Conservation (phyloP, 768 basidiomycete genomes). For the Pholiota conissans region DNA sequence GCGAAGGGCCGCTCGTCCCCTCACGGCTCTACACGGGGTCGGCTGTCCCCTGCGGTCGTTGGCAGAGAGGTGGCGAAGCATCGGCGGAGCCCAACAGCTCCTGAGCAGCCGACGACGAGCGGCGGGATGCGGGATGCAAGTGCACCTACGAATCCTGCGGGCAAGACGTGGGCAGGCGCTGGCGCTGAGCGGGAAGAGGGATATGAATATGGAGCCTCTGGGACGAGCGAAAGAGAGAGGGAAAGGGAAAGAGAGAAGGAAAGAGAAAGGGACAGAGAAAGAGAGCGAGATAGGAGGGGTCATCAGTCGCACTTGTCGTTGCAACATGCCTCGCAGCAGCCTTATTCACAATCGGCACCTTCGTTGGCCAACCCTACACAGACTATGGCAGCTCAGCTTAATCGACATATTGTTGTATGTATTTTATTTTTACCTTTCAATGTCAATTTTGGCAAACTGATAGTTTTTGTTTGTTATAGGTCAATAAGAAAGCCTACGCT, state of each 20-base stretch:
- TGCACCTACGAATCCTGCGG: slow-evolving; percentile 21
- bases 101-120: slow-evolving; percentile 53
- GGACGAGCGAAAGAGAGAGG: slow-evolving; percentile 28
- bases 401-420: slow-evolving; percentile 44
- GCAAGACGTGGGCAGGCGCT: slow-evolving; percentile 42
- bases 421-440: not conserved
- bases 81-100: slow-evolving; percentile 69
- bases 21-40: slow-evolving; percentile 25
- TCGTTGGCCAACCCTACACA: slow-evolving; percentile 34
- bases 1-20: slow-evolving; percentile 27
- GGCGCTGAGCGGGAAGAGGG: slow-evolving; percentile 37
- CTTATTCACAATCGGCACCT: slow-evolving; percentile 30
- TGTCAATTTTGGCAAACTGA: not conserved
- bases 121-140: slow-evolving; percentile 26
- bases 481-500: slow-evolving; percentile 83
- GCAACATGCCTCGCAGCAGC: slow-evolving; percentile 27
- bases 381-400: slow-evolving; percentile 29
- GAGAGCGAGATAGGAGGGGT: slow-evolving; percentile 28
- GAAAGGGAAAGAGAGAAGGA: slow-evolving; percentile 21
- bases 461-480: slow-evolving; percentile 33
- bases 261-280: slow-evolving; percentile 23
- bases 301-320: slow-evolving; percentile 28
- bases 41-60: slow-evolving; percentile 27
- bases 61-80: slow-evolving; percentile 43
- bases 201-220: slow-evolving; percentile 30